Base-by-base conservation (phyloP, 2,329 filamentous ascomycete genomes). In the Fusarium scirpi region DNA sequence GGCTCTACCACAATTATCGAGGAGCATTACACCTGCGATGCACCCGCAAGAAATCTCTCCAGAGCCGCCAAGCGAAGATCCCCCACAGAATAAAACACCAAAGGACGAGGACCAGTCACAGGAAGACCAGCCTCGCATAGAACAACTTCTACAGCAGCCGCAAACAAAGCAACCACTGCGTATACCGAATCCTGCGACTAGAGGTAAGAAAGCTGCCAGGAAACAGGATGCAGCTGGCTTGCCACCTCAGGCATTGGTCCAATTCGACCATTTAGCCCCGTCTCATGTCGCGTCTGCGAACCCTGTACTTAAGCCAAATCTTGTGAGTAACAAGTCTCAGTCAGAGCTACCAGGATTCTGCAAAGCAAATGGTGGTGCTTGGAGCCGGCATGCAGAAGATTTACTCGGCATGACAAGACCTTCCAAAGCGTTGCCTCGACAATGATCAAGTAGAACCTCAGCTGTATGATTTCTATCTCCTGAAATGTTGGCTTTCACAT, bases 341-440 rank as follows among this genome's bases (percentile, higher is more conserved):
- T 59, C 70, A 51, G 54, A 61, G 30, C 75, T 84, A 62, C 81
- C 83, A 12, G 82, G 81, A 3, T 86, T 87, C 60, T 79, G 79
- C 3, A 85, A 81, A 72, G 84, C 83, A 5, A 87, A 86, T 70
- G 81, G 86, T 18, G 90, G 90, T 5, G 87, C 91, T 1, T 93
- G 91, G 91, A 92, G 89, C 71, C 85, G 84, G 25, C 90, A 92
- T 75, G 90, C 91, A 1, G 84, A 87, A 69, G 91, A 93, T 76
- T 75, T 93, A 48, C 86, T 93, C 67, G 89, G 87, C 40, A 86
- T 82, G 74, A 88, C 85, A 74, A 83, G 87, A 49, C 90, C 90
- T 38, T 81, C 49, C 77, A 69, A 61, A 54, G 65, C 58, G 38
- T 48, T 44, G 16, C 29, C 47, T 20, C 62, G 60, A 32, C 49